Percentiles rank a stretch among this genome's conserved stretches.
Evolutionary conservation across 2,329 filamentous ascomycete species (phyloP).

Genomic region (Fusarium hostae): DNA sequence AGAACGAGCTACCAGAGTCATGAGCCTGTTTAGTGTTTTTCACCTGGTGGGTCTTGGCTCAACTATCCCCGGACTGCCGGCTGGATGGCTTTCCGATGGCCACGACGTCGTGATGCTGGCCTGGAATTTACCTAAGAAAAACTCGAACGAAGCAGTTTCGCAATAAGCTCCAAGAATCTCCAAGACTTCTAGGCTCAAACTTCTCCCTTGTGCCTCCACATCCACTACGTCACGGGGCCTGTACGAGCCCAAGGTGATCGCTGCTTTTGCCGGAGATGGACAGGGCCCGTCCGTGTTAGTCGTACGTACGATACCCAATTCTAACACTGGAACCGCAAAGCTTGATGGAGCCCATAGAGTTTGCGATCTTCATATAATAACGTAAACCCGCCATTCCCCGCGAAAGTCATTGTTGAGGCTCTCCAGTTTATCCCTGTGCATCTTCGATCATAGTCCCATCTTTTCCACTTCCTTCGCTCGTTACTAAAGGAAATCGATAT

Average conservation of each 20-base stretch:
- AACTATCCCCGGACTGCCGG: slow-evolving; percentile 21
- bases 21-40: slow-evolving; percentile 32
- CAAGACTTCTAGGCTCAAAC: slow-evolving; percentile 26
- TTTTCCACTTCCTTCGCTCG: slow-evolving; percentile 18
- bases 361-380: slow-evolving; percentile 31
- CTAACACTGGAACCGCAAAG: not conserved
- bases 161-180: slow-evolving; percentile 18
- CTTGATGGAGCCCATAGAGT: slow-evolving; percentile 15
- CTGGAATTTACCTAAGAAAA: slow-evolving; percentile 37
- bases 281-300: slow-evolving; percentile 23
- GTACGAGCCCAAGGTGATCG: slow-evolving; percentile 34
- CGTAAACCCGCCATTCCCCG: slow-evolving; percentile 30
- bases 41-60: slow-evolving; percentile 10
- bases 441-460: slow-evolving; percentile 23
- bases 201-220: slow-evolving; percentile 34
- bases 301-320: slow-evolving; percentile 12
- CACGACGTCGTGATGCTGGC: slow-evolving; percentile 23
- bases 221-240: slow-evolving; percentile 36
- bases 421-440: slow-evolving; percentile 26
- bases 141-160: slow-evolving; percentile 31
- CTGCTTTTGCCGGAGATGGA: slow-evolving; percentile 34
- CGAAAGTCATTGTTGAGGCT: slow-evolving; percentile 4
- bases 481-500: slow-evolving; percentile 6
- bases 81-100: slow-evolving; percentile 29
- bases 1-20: slow-evolving; percentile 38